Evolutionary conservation across 164 flowering plant genomes (phyloP), one percentile per base, ranked within the genome.

Genomic region (Piper betle): DNA sequence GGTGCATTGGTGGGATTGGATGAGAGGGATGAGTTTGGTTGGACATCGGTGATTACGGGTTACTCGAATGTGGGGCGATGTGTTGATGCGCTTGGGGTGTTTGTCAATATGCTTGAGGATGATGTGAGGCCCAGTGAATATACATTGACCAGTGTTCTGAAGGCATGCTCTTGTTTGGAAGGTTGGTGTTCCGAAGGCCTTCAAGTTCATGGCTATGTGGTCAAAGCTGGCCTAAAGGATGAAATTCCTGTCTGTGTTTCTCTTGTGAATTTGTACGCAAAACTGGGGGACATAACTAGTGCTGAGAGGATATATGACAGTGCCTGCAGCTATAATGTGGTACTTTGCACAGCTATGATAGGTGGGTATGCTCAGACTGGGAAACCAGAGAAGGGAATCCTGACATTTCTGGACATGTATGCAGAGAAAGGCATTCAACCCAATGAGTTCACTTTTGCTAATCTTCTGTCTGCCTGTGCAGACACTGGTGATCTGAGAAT

Each of bases 71-170:
- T 60, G 0, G 60, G 64, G n/a, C 39, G 19, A 10, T 61, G 55
- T 54, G 55, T 53, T 2, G 64, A 66, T 46, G 69, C 64, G 42
- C 42, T 66, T 46, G 6, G 3, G 10, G 55, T 66, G 53, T 66
- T 66, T 38, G n/a, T 13, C 43, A 39, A 61, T 16, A 66, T 66
- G 64, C 15, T 61, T 55, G 64, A 55, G n/a, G 64, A 60, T 59
- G 63, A 46, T 37, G 55, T 66, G 37, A 37, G 43, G 46, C 69
- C 69, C 7, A 60, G 33, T 15, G 55, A 66, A 43, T 66, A 60
- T 55, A 61, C 64, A 53, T 48, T 66, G 10, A 66, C 69, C 46
- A 66, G 69, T 61, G 64, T 66, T 60, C 60, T 66, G 10, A 66
- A 66, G 64, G 69, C 69, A 17, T 66, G 64, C 54, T 15, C 69